Percentiles rank a stretch among this genome's conserved stretches.
phyloP scores from a whole-genome alignment of 441 rosid genomes.

The Gossypium gossypioides region DNA sequence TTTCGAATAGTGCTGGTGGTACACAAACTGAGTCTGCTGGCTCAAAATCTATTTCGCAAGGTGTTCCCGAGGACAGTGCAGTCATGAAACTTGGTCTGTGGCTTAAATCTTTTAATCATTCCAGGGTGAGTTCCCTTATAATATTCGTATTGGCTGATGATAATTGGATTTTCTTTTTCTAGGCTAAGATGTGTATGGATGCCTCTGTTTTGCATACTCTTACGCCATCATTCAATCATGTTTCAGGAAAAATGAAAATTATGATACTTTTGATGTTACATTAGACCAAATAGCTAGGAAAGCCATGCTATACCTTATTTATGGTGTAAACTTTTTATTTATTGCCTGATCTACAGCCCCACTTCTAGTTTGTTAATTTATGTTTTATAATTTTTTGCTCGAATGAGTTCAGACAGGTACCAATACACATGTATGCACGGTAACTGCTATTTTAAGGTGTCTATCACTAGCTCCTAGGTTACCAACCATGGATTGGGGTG shows the following conservation, averaged over 20 bases:
- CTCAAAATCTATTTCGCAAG: constrained; percentile 36
- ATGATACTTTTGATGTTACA: neutral
- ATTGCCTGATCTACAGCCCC: neutral
- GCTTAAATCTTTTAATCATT: constrained; percentile 41
- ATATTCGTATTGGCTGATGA: neutral
- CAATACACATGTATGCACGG: constrained; percentile 23
- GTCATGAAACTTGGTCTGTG: constrained; percentile 63
- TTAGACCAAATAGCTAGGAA: neutral
- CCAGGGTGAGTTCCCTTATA: constrained; percentile 31
- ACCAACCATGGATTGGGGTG: constrained; percentile 76
- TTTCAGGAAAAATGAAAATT: neutral
- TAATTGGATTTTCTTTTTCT: neutral
- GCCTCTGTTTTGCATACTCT: neutral
- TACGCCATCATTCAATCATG: neutral
- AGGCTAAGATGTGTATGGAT: neutral
- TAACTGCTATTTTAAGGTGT: constrained; percentile 57
- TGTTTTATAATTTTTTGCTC: constrained; percentile 16
- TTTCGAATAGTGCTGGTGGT: constrained; percentile 20
- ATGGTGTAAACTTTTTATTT: neutral
- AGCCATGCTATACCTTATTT: neutral
- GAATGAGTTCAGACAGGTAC: constrained; percentile 35
- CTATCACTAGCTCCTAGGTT: constrained; percentile 78
- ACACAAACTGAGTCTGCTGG: constrained; percentile 28
- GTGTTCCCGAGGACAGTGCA: constrained; percentile 50
- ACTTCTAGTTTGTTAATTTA: constrained; percentile 7